These are phyloP conservation scores for Brachypodium distachyon DNA, from an alignment of 202 grass and related monocot genomes.

Conservation along the genomic window DNA sequence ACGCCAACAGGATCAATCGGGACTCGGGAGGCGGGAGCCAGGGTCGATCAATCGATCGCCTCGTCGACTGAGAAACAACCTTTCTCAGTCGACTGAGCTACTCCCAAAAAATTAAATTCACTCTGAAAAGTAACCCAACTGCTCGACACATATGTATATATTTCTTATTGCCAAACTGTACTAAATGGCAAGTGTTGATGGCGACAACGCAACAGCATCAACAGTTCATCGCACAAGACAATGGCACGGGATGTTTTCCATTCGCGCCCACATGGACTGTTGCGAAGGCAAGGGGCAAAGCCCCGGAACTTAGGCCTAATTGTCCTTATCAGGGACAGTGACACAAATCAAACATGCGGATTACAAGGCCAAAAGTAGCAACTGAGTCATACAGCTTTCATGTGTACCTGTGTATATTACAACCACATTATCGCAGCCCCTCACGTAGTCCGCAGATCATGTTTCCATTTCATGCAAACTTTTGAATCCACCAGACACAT, in stretches of 20 bases:
- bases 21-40: no score
- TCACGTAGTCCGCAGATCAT: no score
- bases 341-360: background rate
- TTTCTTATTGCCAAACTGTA: background rate
- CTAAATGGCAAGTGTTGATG: background rate
- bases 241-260: background rate
- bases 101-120: no score
- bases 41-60: no score
- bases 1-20: no score
- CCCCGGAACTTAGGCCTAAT: background rate
- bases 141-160: background rate
- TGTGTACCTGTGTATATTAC: background rate
- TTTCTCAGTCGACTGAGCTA: no score
- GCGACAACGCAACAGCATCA: background rate
- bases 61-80: no score
- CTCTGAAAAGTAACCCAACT: background rate
- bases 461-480: background rate
- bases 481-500: background rate
- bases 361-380: background rate
- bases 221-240: background rate
- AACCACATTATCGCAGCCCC: background rate
- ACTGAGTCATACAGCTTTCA: background rate
- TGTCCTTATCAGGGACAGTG: background rate
- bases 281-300: background rate
- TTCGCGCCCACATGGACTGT: constrained; percentile 14